phyloP scores from a whole-genome alignment of 2,329 filamentous ascomycete species.

The Colletotrichum limetticola region DNA sequence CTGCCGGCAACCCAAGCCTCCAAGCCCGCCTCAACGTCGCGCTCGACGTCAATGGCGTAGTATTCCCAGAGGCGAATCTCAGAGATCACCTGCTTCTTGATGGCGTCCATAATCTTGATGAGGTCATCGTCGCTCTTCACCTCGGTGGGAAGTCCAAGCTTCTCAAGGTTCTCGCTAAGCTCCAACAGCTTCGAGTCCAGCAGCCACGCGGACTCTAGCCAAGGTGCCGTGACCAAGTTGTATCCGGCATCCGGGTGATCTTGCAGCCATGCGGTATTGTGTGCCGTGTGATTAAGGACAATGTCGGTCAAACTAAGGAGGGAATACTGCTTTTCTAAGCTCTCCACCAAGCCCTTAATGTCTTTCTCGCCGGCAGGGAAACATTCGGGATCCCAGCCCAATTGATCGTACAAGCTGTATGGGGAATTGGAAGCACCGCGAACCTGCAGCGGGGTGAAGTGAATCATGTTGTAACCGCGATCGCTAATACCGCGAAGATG shows the following conservation, averaged over 20 bases:
- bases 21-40: conserved; percentile 74
- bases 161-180: conserved; percentile 78
- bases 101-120: conserved; percentile 81
- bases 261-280: conserved; percentile 94
- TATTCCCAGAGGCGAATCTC: conserved; percentile 91
- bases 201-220: conserved; percentile 72
- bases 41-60: conserved; percentile 84
- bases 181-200: conserved; percentile 75
- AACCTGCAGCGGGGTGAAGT: conserved; percentile 94
- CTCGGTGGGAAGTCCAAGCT: conserved; percentile 79
- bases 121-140: conserved; percentile 79
- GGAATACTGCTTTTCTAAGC: conserved; percentile 85
- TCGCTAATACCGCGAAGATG: conserved; percentile 89
- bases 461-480: conserved; percentile 98
- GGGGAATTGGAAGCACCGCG: conserved; percentile 94
- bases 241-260: conserved; percentile 97
- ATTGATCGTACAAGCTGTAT: conserved; percentile 95
- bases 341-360: conserved; percentile 78
- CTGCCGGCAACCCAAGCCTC: conserved; percentile 76
- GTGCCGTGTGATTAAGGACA: conserved; percentile 96
- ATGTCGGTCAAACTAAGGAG: conserved; percentile 93
- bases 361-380: conserved; percentile 91
- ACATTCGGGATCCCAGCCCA: conserved; percentile 81
- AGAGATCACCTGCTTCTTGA: conserved; percentile 83
- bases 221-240: conserved; percentile 90